phyloP scores from a whole-genome alignment of 2,329 filamentous ascomycete species.

The Colletotrichum filicis region DNA sequence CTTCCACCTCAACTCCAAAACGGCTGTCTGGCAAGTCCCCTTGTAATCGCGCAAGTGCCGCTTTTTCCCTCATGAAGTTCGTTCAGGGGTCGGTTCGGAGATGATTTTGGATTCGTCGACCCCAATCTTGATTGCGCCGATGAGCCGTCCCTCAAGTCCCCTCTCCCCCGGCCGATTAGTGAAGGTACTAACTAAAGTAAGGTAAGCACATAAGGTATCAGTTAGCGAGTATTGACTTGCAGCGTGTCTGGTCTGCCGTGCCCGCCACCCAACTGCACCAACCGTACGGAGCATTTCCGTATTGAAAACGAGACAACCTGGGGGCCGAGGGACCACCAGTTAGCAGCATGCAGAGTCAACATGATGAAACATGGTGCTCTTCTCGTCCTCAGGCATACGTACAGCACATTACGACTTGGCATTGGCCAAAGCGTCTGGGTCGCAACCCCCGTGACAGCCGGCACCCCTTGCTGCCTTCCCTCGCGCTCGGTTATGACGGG shows the following conservation, averaged over 20 bases:
- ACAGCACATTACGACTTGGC: background rate
- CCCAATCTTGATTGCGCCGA: background rate
- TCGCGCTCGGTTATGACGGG: background rate
- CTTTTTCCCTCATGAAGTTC: background rate
- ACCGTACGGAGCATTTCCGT: background rate
- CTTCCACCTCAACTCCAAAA: background rate
- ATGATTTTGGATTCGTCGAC: slow-evolving; percentile 8
- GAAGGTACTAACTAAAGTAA: background rate
- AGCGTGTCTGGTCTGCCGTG: background rate
- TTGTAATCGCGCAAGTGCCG: slow-evolving; percentile 23
- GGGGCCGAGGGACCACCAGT: background rate
- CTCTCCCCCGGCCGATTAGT: background rate
- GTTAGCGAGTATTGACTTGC: background rate
- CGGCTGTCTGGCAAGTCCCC: background rate
- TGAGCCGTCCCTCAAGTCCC: background rate
- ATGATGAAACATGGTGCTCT: background rate
- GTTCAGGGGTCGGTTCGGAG: background rate
- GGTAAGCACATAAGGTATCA: background rate
- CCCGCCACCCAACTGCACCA: background rate
- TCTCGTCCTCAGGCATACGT: background rate
- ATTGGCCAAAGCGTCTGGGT: background rate
- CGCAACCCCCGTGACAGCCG: too few species aligned
- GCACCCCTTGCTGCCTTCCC: too few species aligned
- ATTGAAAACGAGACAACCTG: background rate
- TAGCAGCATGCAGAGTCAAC: background rate